phyloP scores from a whole-genome alignment of 2,329 filamentous ascomycete genomes.

The Beauveria pseudobassiana region DNA sequence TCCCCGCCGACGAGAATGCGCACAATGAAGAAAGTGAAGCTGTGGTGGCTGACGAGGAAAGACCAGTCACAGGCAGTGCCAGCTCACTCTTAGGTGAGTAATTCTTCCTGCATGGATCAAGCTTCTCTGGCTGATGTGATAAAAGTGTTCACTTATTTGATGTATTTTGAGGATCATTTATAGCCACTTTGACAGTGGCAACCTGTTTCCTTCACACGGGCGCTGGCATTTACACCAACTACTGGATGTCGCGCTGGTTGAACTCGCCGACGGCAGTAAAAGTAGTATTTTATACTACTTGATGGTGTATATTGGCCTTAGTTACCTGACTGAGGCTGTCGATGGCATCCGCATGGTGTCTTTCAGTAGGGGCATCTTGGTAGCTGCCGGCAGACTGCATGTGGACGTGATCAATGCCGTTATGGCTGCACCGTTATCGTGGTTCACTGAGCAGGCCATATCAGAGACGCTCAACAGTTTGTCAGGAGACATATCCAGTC shows the following conservation, averaged over 20 bases:
- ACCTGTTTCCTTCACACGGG: conserved; percentile 34
- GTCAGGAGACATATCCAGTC: conserved; percentile 46
- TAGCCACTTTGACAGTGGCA: conserved; percentile 31
- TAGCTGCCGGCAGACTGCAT: conserved; percentile 45
- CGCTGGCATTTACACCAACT: conserved; percentile 32
- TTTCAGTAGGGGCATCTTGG: conserved; percentile 50
- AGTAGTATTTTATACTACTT: conserved; percentile 34
- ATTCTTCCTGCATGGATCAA: background rate
- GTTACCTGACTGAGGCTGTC: conserved; percentile 10
- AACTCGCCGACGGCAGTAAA: conserved; percentile 35
- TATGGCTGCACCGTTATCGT: conserved; percentile 45
- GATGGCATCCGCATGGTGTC: conserved; percentile 25
- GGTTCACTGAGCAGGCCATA: conserved; percentile 47
- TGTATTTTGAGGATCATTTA: conserved; percentile 37
- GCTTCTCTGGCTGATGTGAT: conserved; percentile 21
- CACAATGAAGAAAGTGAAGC: background rate
- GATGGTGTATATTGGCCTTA: conserved; percentile 32
- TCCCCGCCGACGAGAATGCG: background rate
- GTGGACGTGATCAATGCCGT: conserved; percentile 42
- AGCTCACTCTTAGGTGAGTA: background rate
- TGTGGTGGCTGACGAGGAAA: background rate
- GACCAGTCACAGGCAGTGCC: background rate
- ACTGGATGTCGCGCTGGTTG: conserved; percentile 47
- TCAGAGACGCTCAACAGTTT: conserved; percentile 47
- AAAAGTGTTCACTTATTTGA: conserved; percentile 43